Conservation (phyloP, 495 filamentous ascomycete species). For the Aspergillus saccharolyticus region DNA sequence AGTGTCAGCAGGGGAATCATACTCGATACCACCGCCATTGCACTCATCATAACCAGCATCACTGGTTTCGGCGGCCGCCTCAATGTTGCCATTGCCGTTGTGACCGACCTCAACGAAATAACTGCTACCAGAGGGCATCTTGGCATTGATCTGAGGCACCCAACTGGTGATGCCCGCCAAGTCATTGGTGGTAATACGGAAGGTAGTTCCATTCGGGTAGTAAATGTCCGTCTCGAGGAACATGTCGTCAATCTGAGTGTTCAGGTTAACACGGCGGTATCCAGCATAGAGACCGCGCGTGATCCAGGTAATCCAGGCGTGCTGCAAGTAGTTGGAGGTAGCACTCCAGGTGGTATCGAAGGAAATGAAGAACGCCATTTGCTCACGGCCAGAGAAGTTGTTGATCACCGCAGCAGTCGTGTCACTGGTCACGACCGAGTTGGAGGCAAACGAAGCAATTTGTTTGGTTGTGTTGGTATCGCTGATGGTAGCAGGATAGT, state of each 20-base stretch:
- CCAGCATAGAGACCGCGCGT: constrained; percentile 53
- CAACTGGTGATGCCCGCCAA: constrained; percentile 45
- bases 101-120: constrained; percentile 56
- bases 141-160: constrained; percentile 45
- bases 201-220: constrained; percentile 36
- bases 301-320: constrained; percentile 61
- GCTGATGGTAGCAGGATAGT: constrained; percentile 53
- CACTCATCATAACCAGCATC: constrained; percentile 28
- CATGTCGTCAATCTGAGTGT: constrained; percentile 64
- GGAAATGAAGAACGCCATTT: constrained; percentile 57
- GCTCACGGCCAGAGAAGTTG: constrained; percentile 50
- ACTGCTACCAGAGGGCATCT: constrained; percentile 50
- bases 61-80: constrained; percentile 31
- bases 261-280: constrained; percentile 51
- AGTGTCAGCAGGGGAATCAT: constrained; percentile 39
- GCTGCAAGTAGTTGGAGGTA: constrained; percentile 53
- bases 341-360: constrained; percentile 53
- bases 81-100: constrained; percentile 61
- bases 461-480: constrained; percentile 48
- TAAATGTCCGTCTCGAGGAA: constrained; percentile 54
- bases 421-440: constrained; percentile 20
- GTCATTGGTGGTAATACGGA: constrained; percentile 48
- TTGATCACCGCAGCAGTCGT: constrained; percentile 58
- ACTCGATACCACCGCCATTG: constrained; percentile 34
- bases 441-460: constrained; percentile 48